A percentile compares a stretch with the other conserved stretches of the same genome.
Evolutionary conservation across 805 yeast genomes (phyloP).

Genomic region (Wickerhamomyces canadensis): DNA sequence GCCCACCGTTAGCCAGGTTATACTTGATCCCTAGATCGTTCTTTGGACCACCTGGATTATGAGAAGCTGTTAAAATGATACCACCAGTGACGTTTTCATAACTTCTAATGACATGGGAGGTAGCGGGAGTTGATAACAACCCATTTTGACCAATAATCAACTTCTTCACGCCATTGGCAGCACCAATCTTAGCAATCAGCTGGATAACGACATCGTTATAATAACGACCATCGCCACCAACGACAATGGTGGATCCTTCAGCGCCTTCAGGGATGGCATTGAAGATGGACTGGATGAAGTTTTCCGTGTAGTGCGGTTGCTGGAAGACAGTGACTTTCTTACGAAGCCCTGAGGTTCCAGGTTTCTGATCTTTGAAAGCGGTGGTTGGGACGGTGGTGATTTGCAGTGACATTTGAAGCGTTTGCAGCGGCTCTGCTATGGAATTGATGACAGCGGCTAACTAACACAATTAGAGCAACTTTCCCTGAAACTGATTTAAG

Average conservation of each 20-base stretch:
- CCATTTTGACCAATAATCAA: constrained; percentile 86
- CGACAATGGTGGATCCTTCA: constrained; percentile 66
- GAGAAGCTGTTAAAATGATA: constrained; percentile 92
- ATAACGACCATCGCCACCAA: constrained; percentile 97
- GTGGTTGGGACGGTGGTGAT: constrained; percentile 47
- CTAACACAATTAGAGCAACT: no score
- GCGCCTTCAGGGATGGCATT: constrained; percentile 90
- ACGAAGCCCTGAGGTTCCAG: constrained; percentile 96
- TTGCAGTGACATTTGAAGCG: constrained; percentile 7
- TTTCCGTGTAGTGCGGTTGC: constrained; percentile 77
- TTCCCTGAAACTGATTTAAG: no score
- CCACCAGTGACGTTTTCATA: constrained; percentile 75
- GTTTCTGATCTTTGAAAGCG: constrained; percentile 87
- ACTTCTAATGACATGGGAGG: constrained; percentile 85
- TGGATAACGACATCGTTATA: constrained; percentile 81
- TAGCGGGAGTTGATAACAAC: constrained; percentile 90
- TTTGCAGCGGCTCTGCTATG: no score
- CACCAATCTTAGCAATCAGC: constrained; percentile 74
- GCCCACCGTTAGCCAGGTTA: constrained; percentile 93
- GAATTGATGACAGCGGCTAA: no score
- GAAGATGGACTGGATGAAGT: constrained; percentile 83
- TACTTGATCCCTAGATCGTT: constrained; percentile 94
- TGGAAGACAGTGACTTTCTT: constrained; percentile 86
- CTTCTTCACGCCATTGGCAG: constrained; percentile 86
- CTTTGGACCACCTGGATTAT: constrained; percentile 95